Conservation (phyloP, 805 yeast genomes). For the Lachancea nothofagi region DNA sequence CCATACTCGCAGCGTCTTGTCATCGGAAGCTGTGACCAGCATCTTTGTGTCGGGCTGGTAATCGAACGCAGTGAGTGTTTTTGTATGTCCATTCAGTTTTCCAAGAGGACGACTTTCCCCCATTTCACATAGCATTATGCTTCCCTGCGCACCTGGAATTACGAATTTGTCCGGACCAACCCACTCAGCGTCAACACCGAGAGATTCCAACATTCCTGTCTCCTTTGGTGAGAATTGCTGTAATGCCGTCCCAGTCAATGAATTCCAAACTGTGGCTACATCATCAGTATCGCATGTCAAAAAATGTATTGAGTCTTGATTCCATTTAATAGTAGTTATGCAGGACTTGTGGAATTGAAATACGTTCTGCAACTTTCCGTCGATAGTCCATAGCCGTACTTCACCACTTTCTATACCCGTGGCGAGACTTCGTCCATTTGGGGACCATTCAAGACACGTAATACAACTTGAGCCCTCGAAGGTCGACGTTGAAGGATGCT, state of each 20-base stretch:
- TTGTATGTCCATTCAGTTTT: constrained; percentile 58
- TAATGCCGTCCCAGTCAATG: constrained; percentile 44
- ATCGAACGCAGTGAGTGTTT: constrained; percentile 48
- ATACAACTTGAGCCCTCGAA: constrained; percentile 25
- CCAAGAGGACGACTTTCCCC: constrained; percentile 46
- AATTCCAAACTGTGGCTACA: constrained; percentile 61
- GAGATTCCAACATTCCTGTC: constrained; percentile 15
- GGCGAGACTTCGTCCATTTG: constrained; percentile 53
- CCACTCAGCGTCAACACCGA: constrained; percentile 67
- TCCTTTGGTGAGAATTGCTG: constrained; percentile 40
- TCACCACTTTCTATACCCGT: constrained; percentile 70
- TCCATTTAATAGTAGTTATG: constrained; percentile 58
- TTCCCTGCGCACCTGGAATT: constrained; percentile 53
- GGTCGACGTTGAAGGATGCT: constrained; percentile 31
- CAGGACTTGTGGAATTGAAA: constrained; percentile 50
- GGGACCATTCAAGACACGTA: constrained; percentile 54
- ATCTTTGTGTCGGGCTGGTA: constrained; percentile 50
- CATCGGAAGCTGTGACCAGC: constrained; percentile 75
- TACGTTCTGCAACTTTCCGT: constrained; percentile 58
- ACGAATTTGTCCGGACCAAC: constrained; percentile 63
- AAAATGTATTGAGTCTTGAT: constrained; percentile 45
- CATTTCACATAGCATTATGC: constrained; percentile 51
- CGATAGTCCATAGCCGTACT: constrained; percentile 69
- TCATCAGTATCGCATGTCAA: constrained; percentile 56
- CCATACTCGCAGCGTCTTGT: constrained; percentile 70